Evolutionary conservation across 163 green algal genomes (phyloP), one percentile per base, ranked within the genome.

Genomic region (Scenedesmus sp.): DNA sequence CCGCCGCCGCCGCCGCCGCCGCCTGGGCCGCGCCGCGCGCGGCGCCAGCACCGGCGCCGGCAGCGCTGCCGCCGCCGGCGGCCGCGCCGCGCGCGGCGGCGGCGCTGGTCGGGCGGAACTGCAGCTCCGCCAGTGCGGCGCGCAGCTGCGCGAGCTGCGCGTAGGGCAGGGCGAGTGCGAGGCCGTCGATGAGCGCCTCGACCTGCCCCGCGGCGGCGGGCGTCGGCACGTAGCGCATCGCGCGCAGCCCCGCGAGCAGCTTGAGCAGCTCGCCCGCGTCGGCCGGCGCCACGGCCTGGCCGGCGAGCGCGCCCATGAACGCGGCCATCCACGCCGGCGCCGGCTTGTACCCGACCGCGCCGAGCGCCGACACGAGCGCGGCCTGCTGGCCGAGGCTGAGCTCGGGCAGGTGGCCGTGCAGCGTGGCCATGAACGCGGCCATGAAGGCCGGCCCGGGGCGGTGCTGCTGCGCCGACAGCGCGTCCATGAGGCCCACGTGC

Each of bases 381-480:
- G 73, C 26, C 48, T 67, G 60, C 73, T 81, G 73, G 13, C 14
- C n/a, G 1, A 81, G 17, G 4, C 14, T 57, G 0, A 81, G 73
- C 47, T 54, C 29, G 18, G 73, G 73, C 22, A 81, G 26, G n/a
- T 56, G 60, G 1, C 14, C 48, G 20, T 63, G 44, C 4, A 81
- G 33, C 29, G 57, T 34, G 9, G 48, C 33, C 60, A 81, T 74
- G 47, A 60, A 81, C 73, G 50, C 17, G 4, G 62, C 36, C 73
- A 81, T 81, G 62, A 81, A 81, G 18, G 44, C 73, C 3, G 73
- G 60, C 42, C 62, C 60, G 6, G 73, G 73, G 24, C 73, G 60
- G 45, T 81, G 39, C 20, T 74, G 73, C 73, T 74, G 73, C 60
- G 63, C 44, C 9, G 73, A 74, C 24, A 81, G 39, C 20, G 73